Base-by-base conservation (phyloP, 2,329 filamentous ascomycete species). In the Beauveria caledonica region DNA sequence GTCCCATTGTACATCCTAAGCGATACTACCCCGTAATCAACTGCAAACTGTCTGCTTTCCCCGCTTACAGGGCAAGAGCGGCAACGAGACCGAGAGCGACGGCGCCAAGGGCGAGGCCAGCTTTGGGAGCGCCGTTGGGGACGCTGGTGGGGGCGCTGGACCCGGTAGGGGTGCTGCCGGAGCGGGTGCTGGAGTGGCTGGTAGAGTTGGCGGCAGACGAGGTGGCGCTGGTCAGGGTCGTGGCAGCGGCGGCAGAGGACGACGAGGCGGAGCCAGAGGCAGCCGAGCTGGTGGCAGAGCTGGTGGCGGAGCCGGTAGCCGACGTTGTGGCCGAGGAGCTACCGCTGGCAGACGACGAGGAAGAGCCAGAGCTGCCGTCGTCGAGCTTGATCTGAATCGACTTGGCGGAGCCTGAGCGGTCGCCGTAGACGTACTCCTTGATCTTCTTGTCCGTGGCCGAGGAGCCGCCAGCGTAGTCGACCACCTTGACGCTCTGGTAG, bases 401-500 rank as follows among this genome's bases (percentile, higher is more conserved):
- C 66, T 76, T 62, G 71, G 73, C 80, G 60, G 69, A 75, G 66
- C 82, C 82, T 62, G 73, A 73, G 63, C 75, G 70, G 72, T 81
- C 81, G 21, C 70, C 68, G 67, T 78, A 85, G 62, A 74, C 67
- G 75, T 85, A 85, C 73, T 80, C 72, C 68, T 75, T 78, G 64
- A 79, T 78, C 58, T 73, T 72, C 48, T 67, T 66, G 66, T 60
- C 64, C 62, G 69, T 70, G 61, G 75, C 68, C 56, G 73, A 73
- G 59, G 72, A 69, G 64, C 78, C 78, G 69, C 81, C 81, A 68
- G 76, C 75, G 72, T 80, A 82, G 74, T 85, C 81, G 66, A 73
- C 69, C 63, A 85, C 78, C 64, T 71, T 77, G 66, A 85, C 70
- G 68, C 73, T 77, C 76, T 83, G 76, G 80, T 85, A 85, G 76